These are phyloP conservation scores for Termitomyces eurrhizus DNA, from an alignment of 768 basidiomycete genomes.

Conservation along the genomic window DNA sequence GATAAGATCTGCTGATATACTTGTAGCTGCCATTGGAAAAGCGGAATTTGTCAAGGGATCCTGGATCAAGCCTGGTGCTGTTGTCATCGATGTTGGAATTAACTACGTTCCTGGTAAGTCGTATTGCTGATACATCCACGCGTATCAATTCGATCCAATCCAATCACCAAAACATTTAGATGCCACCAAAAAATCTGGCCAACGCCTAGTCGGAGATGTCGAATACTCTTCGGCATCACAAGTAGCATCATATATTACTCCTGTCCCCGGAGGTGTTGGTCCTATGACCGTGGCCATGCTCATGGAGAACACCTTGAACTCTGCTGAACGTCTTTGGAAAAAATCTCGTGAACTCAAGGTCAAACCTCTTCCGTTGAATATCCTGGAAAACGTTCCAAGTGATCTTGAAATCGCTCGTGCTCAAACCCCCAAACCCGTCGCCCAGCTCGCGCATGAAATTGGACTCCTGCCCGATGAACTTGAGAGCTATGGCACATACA, in stretches of 20 bases:
- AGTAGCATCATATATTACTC: constrained; percentile 89
- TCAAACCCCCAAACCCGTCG: constrained; percentile 88
- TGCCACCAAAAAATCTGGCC: constrained; percentile 87
- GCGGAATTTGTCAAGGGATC: constrained; percentile 86
- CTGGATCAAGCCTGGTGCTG: constrained; percentile 93
- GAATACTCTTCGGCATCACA: constrained; percentile 73
- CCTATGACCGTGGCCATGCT: constrained; percentile 99
- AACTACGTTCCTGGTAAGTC: constrained; percentile 84
- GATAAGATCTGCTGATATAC: constrained; percentile 85
- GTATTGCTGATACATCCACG: not conserved
- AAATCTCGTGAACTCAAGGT: constrained; percentile 61
- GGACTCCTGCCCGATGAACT: constrained; percentile 84
- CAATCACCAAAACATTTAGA: constrained; percentile 40
- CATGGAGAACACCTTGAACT: constrained; percentile 89
- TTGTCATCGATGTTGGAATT: constrained; percentile 97
- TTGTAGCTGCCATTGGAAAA: constrained; percentile 96
- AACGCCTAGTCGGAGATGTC: constrained; percentile 95
- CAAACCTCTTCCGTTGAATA: constrained; percentile 73
- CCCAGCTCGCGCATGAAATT: constrained; percentile 81
- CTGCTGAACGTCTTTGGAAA: constrained; percentile 81
- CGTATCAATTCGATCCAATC: not conserved
- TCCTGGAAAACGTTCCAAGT: constrained; percentile 85
- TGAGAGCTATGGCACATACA: constrained; percentile 93
- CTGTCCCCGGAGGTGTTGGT: constrained; percentile 97
- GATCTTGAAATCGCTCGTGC: constrained; percentile 97